These are phyloP conservation scores for Tetrahymena elliotti DNA, from an alignment of 73 alveolate genomes.

Conservation along the genomic window DNA sequence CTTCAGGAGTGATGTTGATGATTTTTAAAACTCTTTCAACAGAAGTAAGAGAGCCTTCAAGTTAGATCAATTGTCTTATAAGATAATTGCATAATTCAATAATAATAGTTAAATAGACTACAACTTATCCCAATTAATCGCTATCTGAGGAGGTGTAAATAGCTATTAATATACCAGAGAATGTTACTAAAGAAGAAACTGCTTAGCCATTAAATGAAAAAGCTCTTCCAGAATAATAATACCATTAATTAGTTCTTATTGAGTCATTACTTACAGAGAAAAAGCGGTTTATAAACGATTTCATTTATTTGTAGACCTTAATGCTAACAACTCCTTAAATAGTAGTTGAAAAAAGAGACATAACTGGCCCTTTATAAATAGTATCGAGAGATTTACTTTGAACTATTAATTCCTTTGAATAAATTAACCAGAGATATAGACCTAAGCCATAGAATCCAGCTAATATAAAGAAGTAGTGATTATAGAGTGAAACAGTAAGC, in stretches of 20 bases:
- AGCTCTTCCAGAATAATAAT: conserved; percentile 4
- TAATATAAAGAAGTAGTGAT: not conserved
- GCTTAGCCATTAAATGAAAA: not conserved
- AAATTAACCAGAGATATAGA: not conserved
- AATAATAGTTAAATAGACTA: not conserved
- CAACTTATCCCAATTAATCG: conserved; percentile 4
- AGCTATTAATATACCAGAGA: not conserved
- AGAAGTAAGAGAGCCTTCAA: conserved; percentile 15
- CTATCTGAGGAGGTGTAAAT: not conserved
- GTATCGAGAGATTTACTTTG: conserved; percentile 4
- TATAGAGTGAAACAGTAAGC: not conserved
- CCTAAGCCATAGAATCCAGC: not conserved
- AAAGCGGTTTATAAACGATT: not conserved
- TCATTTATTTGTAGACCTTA: not conserved
- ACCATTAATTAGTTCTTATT: not conserved
- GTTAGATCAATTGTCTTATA: not conserved
- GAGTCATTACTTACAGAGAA: not conserved
- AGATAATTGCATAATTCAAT: not conserved
- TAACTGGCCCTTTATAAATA: conserved; percentile 9
- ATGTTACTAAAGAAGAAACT: not conserved
- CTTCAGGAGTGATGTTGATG: conserved; percentile 2
- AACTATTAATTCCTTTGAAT: not conserved
- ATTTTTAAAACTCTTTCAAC: conserved; percentile 11
- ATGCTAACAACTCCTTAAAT: conserved; percentile 6
- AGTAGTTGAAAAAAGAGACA: conserved; percentile 1